Base-by-base conservation (phyloP, 2,329 filamentous ascomycete species). In the Monosporascus ibericus region DNA sequence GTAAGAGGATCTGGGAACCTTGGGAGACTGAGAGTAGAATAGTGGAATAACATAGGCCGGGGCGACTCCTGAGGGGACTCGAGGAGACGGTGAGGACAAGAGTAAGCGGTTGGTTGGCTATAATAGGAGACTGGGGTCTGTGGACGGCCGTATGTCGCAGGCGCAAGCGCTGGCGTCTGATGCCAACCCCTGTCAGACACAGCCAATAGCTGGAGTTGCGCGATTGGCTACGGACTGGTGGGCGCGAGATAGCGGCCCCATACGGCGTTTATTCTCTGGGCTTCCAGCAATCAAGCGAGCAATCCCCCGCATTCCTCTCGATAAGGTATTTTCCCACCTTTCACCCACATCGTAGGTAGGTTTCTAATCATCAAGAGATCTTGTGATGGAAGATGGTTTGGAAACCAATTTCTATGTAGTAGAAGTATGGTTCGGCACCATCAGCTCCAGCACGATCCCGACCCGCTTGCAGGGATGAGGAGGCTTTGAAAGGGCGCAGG, bases 91-190 rank as follows among this genome's bases (percentile, higher is more conserved):
- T 55, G 52, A 53, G 58, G 58, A 60, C 55, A 58, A 55, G 14
- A 18, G 42, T 44, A 30, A 54, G 47, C 48, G 54, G 54, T 58
- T 69, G 66, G 68, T 69, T 70, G 67, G 67, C 68, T 69, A 69
- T 69, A 68, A 68, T 67, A 64, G 65, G 66, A 58, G 55, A 62
- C 56, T 48, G 58, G 52, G 58, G 57, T 56, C 56, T 49, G 55
- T 54, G 57, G 55, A 58, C 61, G 57, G 61, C 57, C 61, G 58
- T 48, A 44, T 48, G 50, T 54, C 54, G 60, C 61, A 63, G 66
- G 68, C 68, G 67, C 69, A 71, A 71, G 70, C 70, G 70, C 70
- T 52, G 58, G 62, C 47, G 52, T 50, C 40, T 52, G 58, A 61
- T 58, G 51, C 55, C 54, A 49, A 62, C n/a, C 57, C 65, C 54